These are phyloP conservation scores for Suhomyces faveliae DNA, from an alignment of 805 yeast species.

Conservation along the genomic window DNA sequence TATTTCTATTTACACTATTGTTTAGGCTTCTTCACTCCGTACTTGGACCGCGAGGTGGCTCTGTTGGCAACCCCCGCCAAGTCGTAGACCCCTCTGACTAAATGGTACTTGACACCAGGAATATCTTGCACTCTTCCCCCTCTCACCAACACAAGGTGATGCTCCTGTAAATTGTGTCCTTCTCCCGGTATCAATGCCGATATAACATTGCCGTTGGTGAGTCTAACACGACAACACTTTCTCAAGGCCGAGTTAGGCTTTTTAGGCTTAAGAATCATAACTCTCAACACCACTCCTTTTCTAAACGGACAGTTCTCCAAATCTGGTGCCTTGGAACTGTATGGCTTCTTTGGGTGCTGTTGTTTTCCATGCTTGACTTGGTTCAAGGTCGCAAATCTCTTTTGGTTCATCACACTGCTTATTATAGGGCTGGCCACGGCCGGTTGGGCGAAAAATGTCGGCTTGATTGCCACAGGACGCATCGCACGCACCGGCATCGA, in stretches of 20 bases:
- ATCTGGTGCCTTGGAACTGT: slow-evolving; percentile 69
- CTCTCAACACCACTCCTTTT: slow-evolving; percentile 91
- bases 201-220: slow-evolving; percentile 83
- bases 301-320: slow-evolving; percentile 79
- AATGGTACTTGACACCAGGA: slow-evolving; percentile 96
- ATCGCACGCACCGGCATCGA: neutral
- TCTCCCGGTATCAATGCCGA: slow-evolving; percentile 97
- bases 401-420: slow-evolving; percentile 27
- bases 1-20: slow-evolving; percentile 8
- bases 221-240: slow-evolving; percentile 92
- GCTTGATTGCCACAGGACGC: neutral
- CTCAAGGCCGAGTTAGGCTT: slow-evolving; percentile 98
- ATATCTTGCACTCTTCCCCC: slow-evolving; percentile 99
- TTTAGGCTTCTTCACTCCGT: slow-evolving; percentile 86
- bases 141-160: slow-evolving; percentile 89
- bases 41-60: slow-evolving; percentile 83
- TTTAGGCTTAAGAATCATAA: slow-evolving; percentile 94
- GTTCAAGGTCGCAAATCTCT: slow-evolving; percentile 67
- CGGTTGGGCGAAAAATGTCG: neutral
- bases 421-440: slow-evolving; percentile 7
- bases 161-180: slow-evolving; percentile 98
- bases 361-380: slow-evolving; percentile 69
- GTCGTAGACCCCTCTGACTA: slow-evolving; percentile 91
- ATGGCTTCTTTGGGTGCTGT: slow-evolving; percentile 49
- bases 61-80: slow-evolving; percentile 94